A percentile compares a stretch with the other conserved stretches of the same genome.
Conservation (phyloP, 176 grass and related monocot genomes). For the Calamus simplicifolius region DNA sequence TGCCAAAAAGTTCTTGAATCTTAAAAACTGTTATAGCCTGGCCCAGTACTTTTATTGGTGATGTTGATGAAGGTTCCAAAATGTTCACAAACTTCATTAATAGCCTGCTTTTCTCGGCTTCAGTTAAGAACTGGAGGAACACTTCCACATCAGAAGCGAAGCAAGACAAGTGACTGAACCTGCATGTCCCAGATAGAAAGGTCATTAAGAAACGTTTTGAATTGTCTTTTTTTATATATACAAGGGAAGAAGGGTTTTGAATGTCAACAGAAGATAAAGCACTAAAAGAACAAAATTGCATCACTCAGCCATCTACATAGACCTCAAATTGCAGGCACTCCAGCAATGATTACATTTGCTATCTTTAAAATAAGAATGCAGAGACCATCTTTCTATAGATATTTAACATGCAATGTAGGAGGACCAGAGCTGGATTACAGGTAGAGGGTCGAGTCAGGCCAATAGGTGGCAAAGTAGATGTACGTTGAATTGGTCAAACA, state of each 20-base stretch:
- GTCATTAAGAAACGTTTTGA: neutral
- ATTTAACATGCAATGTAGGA: too few relatives aligned
- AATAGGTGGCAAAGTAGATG: too few relatives aligned
- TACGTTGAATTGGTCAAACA: too few relatives aligned
- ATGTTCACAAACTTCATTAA: constrained; percentile 46
- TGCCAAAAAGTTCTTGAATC: constrained; percentile 75
- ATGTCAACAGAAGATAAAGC: neutral
- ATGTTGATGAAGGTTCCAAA: constrained; percentile 40
- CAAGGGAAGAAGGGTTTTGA: neutral
- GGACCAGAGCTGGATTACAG: too few relatives aligned
- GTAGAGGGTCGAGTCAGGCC: too few relatives aligned
- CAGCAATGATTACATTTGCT: too few relatives aligned
- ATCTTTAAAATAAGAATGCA: too few relatives aligned
- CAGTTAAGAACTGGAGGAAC: constrained; percentile 59
- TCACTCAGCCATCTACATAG: too few relatives aligned
- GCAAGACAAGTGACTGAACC: constrained; percentile 82
- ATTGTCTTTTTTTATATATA: too few relatives aligned
- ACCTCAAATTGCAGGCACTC: too few relatives aligned
- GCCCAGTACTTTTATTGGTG: constrained; percentile 48
- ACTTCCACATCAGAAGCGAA: constrained; percentile 82
- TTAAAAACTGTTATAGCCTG: constrained; percentile 56
- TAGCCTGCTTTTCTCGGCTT: constrained; percentile 52
- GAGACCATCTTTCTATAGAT: too few relatives aligned
- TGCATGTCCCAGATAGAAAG: constrained; percentile 29
- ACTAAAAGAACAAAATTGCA: too few relatives aligned